A percentile compares a stretch with the other conserved stretches of the same genome.
phyloP scores from a whole-genome alignment of 75 land plant species.

The Selaginella moellendorffii region DNA sequence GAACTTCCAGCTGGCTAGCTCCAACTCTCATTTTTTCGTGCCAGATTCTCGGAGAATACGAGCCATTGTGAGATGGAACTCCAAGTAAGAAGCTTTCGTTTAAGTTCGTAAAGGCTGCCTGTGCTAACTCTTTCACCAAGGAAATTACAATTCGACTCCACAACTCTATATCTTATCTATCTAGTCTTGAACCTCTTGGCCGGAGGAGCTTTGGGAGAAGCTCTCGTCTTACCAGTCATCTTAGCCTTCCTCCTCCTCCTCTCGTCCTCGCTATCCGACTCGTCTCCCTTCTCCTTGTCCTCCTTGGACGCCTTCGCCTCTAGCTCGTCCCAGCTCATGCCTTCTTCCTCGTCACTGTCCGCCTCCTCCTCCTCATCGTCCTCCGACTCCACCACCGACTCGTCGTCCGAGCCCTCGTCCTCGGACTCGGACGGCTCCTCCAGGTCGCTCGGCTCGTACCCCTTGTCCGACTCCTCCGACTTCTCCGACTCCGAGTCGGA shows the following conservation, averaged over 20 bases:
- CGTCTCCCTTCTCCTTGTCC: neutral
- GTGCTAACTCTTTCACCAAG: too few species aligned
- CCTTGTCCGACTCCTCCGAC: conserved; percentile 74
- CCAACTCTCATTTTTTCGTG: too few species aligned
- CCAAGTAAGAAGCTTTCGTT: too few species aligned
- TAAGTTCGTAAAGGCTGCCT: too few species aligned
- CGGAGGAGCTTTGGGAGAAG: neutral
- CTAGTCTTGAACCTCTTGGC: neutral
- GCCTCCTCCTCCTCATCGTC: conserved; percentile 71
- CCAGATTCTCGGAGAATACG: too few species aligned
- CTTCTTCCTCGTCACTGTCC: conserved; percentile 53
- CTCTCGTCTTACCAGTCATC: neutral
- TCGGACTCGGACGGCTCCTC: conserved; percentile 6
- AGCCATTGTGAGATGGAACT: too few species aligned
- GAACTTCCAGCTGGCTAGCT: too few species aligned
- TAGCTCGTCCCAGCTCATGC: conserved; percentile 29
- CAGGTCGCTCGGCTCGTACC: conserved; percentile 65
- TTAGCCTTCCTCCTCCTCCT: neutral
- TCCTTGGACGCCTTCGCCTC: neutral
- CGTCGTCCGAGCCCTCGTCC: conserved; percentile 36
- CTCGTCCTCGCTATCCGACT: neutral
- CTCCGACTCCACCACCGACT: conserved; percentile 46
- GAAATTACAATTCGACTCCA: too few species aligned
- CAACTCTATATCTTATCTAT: too few species aligned
- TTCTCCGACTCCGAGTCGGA: conserved; percentile 75